Evolutionary conservation across 345 rosid genomes (phyloP), one percentile per base, ranked within the genome.

Genomic region (Populus davidiana): DNA sequence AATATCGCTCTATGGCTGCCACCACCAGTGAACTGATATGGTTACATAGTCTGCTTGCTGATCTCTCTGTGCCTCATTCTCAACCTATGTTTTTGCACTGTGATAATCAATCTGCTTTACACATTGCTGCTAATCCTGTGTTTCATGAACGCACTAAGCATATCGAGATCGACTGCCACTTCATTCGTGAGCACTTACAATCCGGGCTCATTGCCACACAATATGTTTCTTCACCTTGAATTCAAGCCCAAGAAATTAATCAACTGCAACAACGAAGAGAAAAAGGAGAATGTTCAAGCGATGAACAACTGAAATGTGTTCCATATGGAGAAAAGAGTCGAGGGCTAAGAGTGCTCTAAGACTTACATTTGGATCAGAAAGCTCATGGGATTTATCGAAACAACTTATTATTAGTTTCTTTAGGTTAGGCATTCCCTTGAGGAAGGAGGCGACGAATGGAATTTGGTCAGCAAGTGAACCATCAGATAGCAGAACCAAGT

Each of bases 351-450:
- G 31, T 18, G 16, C 6, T 21, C 21, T 1, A 1, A 16, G 21
- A 27, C 72, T 78, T 50, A 72, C 81, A 16, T 78, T 54, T 36
- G 76, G 77, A 67, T 78, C 44, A 12, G 67, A 3, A 21, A 23
- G 13, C 4, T 25, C 18, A 39, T 33, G 12, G 27, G 72, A 78
- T 41, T 29, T 38, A 12, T n/a, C 4, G 39, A 50, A 67, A 72
- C 33, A 72, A 38, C 52, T 52, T 47, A 78, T 38, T 9, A 27
- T 5, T 41, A 72, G 41, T 31, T 54, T 72, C 35, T 21, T 50
- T 23, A 78, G 71, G 65, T 52, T 38, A 38, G 76, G 72, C 54
- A 72, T 36, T 64, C 81, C 76, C 43, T 52, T 65, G n/a, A 72
- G 72, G 14, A 72, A 78, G 52, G 76, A 36, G 35, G 71, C 47